These are phyloP conservation scores for Penicillium atrosanguineum DNA, from an alignment of 495 filamentous ascomycete genomes.

Conservation along the genomic window DNA sequence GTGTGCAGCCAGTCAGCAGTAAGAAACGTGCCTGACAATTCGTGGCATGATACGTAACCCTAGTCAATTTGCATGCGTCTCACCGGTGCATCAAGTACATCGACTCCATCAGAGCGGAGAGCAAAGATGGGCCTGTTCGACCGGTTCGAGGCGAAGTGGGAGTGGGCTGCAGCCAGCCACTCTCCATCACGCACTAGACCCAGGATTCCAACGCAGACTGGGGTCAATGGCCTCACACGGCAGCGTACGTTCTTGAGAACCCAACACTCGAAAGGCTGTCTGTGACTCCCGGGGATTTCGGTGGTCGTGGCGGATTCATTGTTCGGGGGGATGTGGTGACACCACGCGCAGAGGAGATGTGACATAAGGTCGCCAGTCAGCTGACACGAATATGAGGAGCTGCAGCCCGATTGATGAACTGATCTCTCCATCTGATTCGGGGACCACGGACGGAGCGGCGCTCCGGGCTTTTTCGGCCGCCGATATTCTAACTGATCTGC, in stretches of 20 bases:
- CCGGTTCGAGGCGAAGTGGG: conserved; percentile 8
- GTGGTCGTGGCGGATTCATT: not conserved
- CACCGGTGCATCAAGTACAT: not conserved
- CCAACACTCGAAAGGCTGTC: conserved; percentile 3
- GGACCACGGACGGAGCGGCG: not conserved
- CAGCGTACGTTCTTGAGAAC: conserved; percentile 6
- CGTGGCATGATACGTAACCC: not conserved
- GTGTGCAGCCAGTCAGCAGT: conserved; percentile 13
- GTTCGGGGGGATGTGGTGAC: not conserved
- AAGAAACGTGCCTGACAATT: conserved; percentile 9
- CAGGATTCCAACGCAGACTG: conserved; percentile 21
- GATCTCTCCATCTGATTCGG: conserved; percentile 13
- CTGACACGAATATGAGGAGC: conserved; percentile 16
- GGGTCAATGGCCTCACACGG: conserved; percentile 14
- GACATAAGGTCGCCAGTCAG: conserved; percentile 15
- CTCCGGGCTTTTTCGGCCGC: not conserved
- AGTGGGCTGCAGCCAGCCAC: conserved; percentile 23
- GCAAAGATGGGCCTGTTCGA: conserved; percentile 2
- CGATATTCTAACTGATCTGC: conserved; percentile 2
- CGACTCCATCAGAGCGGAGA: not conserved
- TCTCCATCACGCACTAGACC: conserved; percentile 25
- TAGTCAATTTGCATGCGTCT: not conserved
- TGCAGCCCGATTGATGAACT: conserved; percentile 24
- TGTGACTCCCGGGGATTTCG: conserved; percentile 12
- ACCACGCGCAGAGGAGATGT: not conserved